Evolutionary conservation across 306 rosid genomes (phyloP).

Genomic region (Casuarina cunninghamiana): DNA sequence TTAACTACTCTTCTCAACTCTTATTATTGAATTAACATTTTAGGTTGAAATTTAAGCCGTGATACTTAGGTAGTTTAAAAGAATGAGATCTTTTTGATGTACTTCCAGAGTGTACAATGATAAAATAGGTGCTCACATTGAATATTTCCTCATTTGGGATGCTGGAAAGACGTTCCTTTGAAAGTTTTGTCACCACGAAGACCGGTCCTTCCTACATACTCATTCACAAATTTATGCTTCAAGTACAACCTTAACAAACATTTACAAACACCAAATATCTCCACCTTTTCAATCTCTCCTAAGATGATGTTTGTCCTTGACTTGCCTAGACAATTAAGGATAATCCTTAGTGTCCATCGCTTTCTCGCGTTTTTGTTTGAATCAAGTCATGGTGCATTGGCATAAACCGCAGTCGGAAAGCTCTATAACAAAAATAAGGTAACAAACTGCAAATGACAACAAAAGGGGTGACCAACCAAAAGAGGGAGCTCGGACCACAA

Average conservation of each 20-base stretch:
- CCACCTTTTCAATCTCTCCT: constrained; percentile 47
- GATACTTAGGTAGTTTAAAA: no score
- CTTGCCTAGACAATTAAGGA: constrained; percentile 36
- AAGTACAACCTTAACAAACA: constrained; percentile 8
- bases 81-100: no score
- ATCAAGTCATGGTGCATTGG: constrained; percentile 82
- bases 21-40: no score
- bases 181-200: no score
- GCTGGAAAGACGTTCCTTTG: not conserved
- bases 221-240: constrained; percentile 5
- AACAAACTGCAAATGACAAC: constrained; percentile 63
- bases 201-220: not conserved
- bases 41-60: no score
- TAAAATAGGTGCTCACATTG: not conserved
- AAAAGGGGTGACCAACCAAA: constrained; percentile 69
- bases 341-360: constrained; percentile 32
- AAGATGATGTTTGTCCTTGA: constrained; percentile 42
- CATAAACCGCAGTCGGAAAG: constrained; percentile 71
- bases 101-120: no score
- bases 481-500: constrained; percentile 65
- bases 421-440: constrained; percentile 66
- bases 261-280: constrained; percentile 35
- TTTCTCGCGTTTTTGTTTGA: constrained; percentile 53
- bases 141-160: not conserved
- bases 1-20: no score